Percentiles rank a stretch among this genome's conserved stretches.
Conservation (phyloP, 495 filamentous ascomycete genomes). For the Hyaloscypha finlandica region DNA sequence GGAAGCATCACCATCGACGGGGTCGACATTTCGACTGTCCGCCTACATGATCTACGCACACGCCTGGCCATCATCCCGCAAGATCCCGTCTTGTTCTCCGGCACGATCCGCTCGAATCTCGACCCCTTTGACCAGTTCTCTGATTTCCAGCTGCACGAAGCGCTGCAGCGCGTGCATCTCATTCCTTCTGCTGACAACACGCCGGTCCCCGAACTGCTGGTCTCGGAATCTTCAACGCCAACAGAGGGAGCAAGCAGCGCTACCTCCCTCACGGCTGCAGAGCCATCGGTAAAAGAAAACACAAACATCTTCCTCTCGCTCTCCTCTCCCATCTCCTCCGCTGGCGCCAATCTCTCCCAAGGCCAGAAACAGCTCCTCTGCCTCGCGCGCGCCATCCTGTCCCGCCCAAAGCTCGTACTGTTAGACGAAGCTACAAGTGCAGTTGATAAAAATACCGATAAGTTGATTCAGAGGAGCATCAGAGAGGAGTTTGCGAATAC, state of each 20-base stretch:
- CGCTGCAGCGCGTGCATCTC: slow-evolving; percentile 59
- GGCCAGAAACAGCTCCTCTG: slow-evolving; percentile 54
- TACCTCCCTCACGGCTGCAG: slow-evolving; percentile 10
- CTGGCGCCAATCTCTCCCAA: slow-evolving; percentile 42
- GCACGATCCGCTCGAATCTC: slow-evolving; percentile 52
- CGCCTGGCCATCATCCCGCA: slow-evolving; percentile 56
- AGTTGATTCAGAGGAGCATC: slow-evolving; percentile 48
- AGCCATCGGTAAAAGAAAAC: slow-evolving; percentile 10
- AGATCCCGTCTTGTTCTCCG: slow-evolving; percentile 53
- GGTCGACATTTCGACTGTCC: slow-evolving; percentile 49
- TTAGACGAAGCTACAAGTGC: slow-evolving; percentile 56
- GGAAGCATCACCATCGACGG: slow-evolving; percentile 52
- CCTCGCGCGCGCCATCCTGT: slow-evolving; percentile 52
- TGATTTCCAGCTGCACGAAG: slow-evolving; percentile 56
- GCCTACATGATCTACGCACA: slow-evolving; percentile 48
- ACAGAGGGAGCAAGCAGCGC: slow-evolving; percentile 18
- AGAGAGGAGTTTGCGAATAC: slow-evolving; percentile 38
- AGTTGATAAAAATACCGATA: slow-evolving; percentile 52
- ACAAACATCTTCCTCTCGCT: slow-evolving; percentile 50
- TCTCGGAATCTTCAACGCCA: not conserved
- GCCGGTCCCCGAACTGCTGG: slow-evolving; percentile 14
- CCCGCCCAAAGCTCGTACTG: slow-evolving; percentile 45
- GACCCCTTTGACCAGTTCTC: slow-evolving; percentile 53
- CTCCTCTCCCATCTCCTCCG: slow-evolving; percentile 40
- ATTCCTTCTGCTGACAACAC: slow-evolving; percentile 37